Conservation (phyloP, 768 basidiomycete genomes). For the Lentinula boryana region DNA sequence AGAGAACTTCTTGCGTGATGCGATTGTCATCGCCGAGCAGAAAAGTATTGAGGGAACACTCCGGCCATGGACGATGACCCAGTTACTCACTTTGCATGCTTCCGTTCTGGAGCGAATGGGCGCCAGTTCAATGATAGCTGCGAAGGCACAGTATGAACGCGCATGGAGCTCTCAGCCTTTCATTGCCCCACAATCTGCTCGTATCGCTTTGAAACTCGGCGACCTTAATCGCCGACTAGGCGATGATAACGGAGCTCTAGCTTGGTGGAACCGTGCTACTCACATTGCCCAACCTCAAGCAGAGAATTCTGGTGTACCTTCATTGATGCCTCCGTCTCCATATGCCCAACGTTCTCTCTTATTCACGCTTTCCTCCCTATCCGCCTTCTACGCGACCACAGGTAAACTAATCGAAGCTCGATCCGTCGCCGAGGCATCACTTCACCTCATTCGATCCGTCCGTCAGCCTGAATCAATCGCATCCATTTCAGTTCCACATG, state of each 20-base stretch:
- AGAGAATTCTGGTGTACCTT: slow-evolving; percentile 26
- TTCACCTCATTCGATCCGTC: slow-evolving; percentile 50
- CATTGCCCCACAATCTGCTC: slow-evolving; percentile 40
- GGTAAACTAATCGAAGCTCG: slow-evolving; percentile 51
- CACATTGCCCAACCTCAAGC: slow-evolving; percentile 33
- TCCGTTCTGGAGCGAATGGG: slow-evolving; percentile 59
- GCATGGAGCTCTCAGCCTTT: slow-evolving; percentile 37
- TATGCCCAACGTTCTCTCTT: slow-evolving; percentile 56
- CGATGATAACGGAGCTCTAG: slow-evolving; percentile 43
- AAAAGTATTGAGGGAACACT: slow-evolving; percentile 32
- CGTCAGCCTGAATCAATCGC: slow-evolving; percentile 37
- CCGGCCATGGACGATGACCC: slow-evolving; percentile 43
- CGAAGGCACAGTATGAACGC: slow-evolving; percentile 51
- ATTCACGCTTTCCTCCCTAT: slow-evolving; percentile 62
- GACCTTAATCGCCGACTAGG: slow-evolving; percentile 56
- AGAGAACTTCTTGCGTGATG: slow-evolving; percentile 45
- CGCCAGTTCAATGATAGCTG: slow-evolving; percentile 39
- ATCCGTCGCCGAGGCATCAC: slow-evolving; percentile 47
- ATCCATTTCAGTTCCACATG: slow-evolving; percentile 46
- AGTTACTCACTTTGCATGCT: slow-evolving; percentile 53
- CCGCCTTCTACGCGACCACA: slow-evolving; percentile 60
- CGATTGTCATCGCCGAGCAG: slow-evolving; percentile 40
- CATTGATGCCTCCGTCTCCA: slow-evolving; percentile 46
- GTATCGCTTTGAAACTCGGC: slow-evolving; percentile 60
- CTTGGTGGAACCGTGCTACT: slow-evolving; percentile 66